A percentile compares a stretch with the other conserved stretches of the same genome.
Evolutionary conservation across 2,329 filamentous ascomycete genomes (phyloP).

Genomic region (Ascosphaera apis): DNA sequence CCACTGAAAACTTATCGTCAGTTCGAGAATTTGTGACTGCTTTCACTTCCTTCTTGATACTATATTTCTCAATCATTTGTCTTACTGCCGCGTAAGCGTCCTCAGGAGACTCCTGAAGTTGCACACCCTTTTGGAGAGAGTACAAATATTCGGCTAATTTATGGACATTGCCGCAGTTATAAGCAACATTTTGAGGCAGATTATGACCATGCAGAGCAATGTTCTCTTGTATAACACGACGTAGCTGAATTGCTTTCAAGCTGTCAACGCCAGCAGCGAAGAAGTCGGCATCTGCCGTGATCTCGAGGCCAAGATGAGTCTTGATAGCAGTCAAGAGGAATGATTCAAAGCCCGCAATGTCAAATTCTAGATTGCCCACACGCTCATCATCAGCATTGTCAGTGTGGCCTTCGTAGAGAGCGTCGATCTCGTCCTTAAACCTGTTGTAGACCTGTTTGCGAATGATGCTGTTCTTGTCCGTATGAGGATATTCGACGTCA

Average conservation of each 20-base stretch:
- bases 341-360: conserved; percentile 1
- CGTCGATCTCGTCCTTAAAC: conserved; percentile 26
- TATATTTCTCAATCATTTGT: conserved; percentile 27
- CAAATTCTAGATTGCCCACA: conserved; percentile 1
- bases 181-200: conserved; percentile 12
- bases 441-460: conserved; percentile 27
- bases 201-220: conserved; percentile 25
- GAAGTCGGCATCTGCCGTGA: conserved; percentile 28
- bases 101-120: no score
- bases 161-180: no score
- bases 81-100: no score
- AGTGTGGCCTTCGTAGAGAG: conserved; percentile 16
- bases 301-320: conserved; percentile 7
- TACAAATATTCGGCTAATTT: no score
- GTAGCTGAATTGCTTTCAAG: conserved; percentile 33
- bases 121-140: no score
- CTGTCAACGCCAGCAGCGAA: conserved; percentile 36
- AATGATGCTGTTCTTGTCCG: conserved; percentile 35
- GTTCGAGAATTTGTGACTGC: no score
- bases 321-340: conserved; percentile 7
- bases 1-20: no score
- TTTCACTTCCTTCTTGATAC: no score
- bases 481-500: conserved; percentile 25
- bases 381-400: no score
- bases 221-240: conserved; percentile 27